A percentile compares a stretch with the other conserved stretches of the same genome.
These are phyloP conservation scores for Pyrenophora tritici-repentis DNA, from an alignment of 2,329 filamentous ascomycete genomes.

Conservation along the genomic window DNA sequence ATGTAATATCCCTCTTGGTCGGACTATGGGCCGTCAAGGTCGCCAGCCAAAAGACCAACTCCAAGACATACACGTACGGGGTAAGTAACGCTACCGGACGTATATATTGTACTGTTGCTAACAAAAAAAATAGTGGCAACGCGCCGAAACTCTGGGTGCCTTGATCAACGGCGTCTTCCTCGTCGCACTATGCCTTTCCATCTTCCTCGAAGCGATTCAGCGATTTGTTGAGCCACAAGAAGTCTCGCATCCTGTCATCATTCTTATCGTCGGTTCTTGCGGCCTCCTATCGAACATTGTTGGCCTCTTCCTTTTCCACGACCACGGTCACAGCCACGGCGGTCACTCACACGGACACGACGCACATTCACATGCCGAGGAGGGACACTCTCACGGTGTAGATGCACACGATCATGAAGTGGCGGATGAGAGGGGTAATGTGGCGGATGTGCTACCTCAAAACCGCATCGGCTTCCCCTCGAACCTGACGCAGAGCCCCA, in stretches of 20 bases:
- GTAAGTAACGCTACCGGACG: slow-evolving; percentile 58
- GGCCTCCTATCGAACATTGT: slow-evolving; percentile 87
- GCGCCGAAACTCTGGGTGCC: slow-evolving; percentile 93
- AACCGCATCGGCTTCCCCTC: slow-evolving; percentile 60
- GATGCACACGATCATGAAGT: slow-evolving; percentile 52
- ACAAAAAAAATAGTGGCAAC: slow-evolving; percentile 73
- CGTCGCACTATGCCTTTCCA: slow-evolving; percentile 93
- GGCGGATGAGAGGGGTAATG: slow-evolving; percentile 63
- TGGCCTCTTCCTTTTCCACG: slow-evolving; percentile 88
- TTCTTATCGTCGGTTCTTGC: slow-evolving; percentile 85
- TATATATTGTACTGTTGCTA: slow-evolving; percentile 12
- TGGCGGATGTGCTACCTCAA: slow-evolving; percentile 67
- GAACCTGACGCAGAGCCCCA: slow-evolving; percentile 21
- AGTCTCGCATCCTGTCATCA: slow-evolving; percentile 81
- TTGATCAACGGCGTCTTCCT: slow-evolving; percentile 98
- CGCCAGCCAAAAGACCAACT: slow-evolving; percentile 76
- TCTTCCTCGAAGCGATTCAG: slow-evolving; percentile 92
- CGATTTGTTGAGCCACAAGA: slow-evolving; percentile 89
- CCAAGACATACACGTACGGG: slow-evolving; percentile 93
- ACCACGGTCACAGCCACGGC: slow-evolving; percentile 84
- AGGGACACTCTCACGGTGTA: slow-evolving; percentile 56
- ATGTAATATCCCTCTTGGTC: slow-evolving; percentile 91
- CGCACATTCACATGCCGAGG: slow-evolving; percentile 53
- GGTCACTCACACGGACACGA: slow-evolving; percentile 57
- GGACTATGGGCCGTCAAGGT: slow-evolving; percentile 95